Evolutionary conservation across 2,329 filamentous ascomycete genomes (phyloP), one percentile per base, ranked within the genome.

Genomic region (Cladosporium sp.): DNA sequence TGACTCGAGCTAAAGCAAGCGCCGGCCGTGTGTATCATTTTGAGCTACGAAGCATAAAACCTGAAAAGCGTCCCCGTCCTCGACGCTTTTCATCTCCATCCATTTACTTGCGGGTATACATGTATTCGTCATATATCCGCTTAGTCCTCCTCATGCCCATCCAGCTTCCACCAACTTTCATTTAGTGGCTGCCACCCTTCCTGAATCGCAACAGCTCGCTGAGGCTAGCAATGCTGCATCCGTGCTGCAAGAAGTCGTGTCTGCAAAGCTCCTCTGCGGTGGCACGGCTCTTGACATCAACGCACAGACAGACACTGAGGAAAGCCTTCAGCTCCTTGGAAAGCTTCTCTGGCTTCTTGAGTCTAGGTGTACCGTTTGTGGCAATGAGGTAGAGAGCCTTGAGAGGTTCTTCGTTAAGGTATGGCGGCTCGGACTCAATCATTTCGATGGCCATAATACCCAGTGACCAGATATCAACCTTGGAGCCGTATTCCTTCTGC

Each of bases 401-500:
- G 57, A 99, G 83, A 0, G 94, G 94, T 75, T 97, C 93, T 75
- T 97, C 94, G 75, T 97, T 97, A 36, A 97, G 84, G 73, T 99
- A 99, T 0, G 94, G 94, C 5, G 94, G 94, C 74, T 99, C 94
- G 17, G 91, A 96, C 73, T 99, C 94, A 70, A 97, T 97, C 94
- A 99, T 97, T 76, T 99, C 94, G 69, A 99, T 97, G 22, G 94
- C 93, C 94, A 97, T 99, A 77, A 99, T 99, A 70, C 94, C 94
- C 61, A 99, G 80, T 28, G 92, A 97, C 94, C 94, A 99, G 71
- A 97, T 96, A 71, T 99, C 94, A 62, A 97, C 94, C 80, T 97
- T 97, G 70, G 90, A 89, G 37, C 93, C 94, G 70, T 99, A 99
- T 75, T 97, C 93, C 79, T 97, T 97, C 74, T 97, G 94, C 79